Percentiles rank a stretch among this genome's conserved stretches.
Conservation (phyloP, 2,329 filamentous ascomycete species). For the Xylogone sp. region DNA sequence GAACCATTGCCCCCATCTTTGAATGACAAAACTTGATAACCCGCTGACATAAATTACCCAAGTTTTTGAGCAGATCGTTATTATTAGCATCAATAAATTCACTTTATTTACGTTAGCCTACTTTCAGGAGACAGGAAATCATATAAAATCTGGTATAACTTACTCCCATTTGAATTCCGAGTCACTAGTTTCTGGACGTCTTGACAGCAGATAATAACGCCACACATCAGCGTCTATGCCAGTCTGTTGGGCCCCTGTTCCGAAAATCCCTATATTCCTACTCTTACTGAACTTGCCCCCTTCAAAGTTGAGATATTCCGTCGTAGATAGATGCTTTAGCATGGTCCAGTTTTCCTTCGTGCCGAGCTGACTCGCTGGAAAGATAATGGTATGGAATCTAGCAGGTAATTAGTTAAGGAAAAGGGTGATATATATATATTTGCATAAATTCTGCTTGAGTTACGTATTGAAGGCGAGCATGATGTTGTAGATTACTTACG, state of each 20-base stretch:
- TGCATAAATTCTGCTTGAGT: too few relatives aligned
- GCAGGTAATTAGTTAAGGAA: too few relatives aligned
- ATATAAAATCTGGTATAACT: too few relatives aligned
- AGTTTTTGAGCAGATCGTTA: conserved; percentile 74
- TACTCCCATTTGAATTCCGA: conserved; percentile 82
- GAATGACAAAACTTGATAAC: conserved; percentile 73
- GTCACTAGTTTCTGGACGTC: conserved; percentile 76
- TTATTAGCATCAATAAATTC: conserved; percentile 84
- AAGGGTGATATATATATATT: too few relatives aligned
- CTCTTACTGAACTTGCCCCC: conserved; percentile 92
- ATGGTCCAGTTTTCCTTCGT: conserved; percentile 85
- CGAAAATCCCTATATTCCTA: conserved; percentile 84
- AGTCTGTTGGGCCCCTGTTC: conserved; percentile 82
- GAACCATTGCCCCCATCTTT: conserved; percentile 63
- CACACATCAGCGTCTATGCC: conserved; percentile 85
- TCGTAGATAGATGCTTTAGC: conserved; percentile 83
- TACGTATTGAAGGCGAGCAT: too few relatives aligned
- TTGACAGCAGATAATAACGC: conserved; percentile 85
- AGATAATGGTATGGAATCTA: too few relatives aligned
- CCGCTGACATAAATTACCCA: conserved; percentile 70
- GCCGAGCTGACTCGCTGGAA: conserved; percentile 47
- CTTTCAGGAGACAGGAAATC: too few relatives aligned
- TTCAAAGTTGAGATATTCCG: conserved; percentile 87
- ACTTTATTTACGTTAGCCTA: too few relatives aligned
- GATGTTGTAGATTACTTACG: too few relatives aligned